Evolutionary conservation across 2,329 filamentous ascomycete genomes (phyloP), one percentile per base, ranked within the genome.

Genomic region (Pestalotiopsis sp.): DNA sequence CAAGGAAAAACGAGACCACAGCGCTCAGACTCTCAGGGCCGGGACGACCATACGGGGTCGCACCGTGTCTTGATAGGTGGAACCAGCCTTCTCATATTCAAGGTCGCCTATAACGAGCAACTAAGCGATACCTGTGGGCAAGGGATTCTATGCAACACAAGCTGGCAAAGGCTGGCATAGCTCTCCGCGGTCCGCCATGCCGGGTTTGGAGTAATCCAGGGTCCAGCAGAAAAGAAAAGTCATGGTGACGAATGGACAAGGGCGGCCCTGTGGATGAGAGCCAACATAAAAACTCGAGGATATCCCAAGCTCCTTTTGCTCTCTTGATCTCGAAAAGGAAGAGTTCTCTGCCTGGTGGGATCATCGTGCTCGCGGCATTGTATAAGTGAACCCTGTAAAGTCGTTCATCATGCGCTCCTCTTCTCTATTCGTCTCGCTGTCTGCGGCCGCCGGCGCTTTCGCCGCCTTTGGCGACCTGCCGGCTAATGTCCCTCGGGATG

Each of bases 401-500:
- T 25, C 49, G 49, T 59, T 62, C 68, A 73, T 63, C 17, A 77
- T 77, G 74, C 73, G 74, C 64, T 69, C 70, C 55, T 74, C 71
- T 62, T 70, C 36, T 59, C 39, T 75, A 27, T 67, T 75, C 38
- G 45, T 71, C 4, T 64, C 72, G 17, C 66, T 76, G 60, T 72
- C 74, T 13, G 73, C 71, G n/a, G 70, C 74, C 12, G 71, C 71
- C n/a, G 71, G 74, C 41, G 71, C 72, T 7, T 52, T 74, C 23
- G 70, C 75, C 9, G 72, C 70, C 52, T 63, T 71, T 55, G 64
- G 71, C n/a, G 71, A 77, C 61, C 71, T 79, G 3, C 78, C 79
- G 5, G 70, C 76, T 13, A 74, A 75, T 45, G 72, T 81, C 60
- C 80, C 80, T 3, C 75, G 79, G 57, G 79, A 77, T 23, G 68